A percentile compares a stretch with the other conserved stretches of the same genome.
Conservation (phyloP, 306 rosid genomes). For the Argentina anserina region DNA sequence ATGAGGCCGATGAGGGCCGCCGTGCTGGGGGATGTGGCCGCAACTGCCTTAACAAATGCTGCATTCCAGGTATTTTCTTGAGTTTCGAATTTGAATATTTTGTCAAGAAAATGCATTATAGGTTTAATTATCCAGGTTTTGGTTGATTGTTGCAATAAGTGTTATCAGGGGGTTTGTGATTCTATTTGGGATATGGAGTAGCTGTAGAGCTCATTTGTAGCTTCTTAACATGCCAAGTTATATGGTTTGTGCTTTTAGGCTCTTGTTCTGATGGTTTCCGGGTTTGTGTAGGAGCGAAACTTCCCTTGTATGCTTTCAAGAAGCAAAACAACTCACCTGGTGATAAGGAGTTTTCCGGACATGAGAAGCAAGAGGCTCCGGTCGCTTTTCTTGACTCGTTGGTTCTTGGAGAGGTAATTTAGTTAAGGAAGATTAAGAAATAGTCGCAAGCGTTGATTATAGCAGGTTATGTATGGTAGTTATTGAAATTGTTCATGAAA, state of each 20-base stretch:
- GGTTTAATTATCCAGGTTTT: background rate
- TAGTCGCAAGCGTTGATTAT: background rate
- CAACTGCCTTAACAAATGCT: constrained; percentile 69
- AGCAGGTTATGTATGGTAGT: background rate
- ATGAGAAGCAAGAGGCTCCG: constrained; percentile 50
- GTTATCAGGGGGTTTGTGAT: background rate
- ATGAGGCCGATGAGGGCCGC: constrained; percentile 54
- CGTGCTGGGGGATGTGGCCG: constrained; percentile 71
- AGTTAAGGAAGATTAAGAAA: constrained; percentile 12
- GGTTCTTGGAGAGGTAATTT: constrained; percentile 76
- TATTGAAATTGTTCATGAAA: constrained; percentile 14
- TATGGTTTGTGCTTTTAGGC: constrained; percentile 1
- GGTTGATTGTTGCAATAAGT: background rate
- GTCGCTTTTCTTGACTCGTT: constrained; percentile 79
- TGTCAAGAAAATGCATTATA: background rate
- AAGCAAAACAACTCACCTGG: constrained; percentile 27
- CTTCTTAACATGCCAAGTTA: background rate
- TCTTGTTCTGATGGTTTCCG: constrained; percentile 12
- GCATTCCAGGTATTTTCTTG: constrained; percentile 62
- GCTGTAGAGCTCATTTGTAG: background rate
- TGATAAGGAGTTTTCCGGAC: constrained; percentile 28
- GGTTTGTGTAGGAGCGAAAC: constrained; percentile 62
- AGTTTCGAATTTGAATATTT: background rate
- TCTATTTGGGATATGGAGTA: background rate
- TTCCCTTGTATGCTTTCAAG: constrained; percentile 85